Evolutionary conservation across 495 filamentous ascomycete species (phyloP).

Genomic region (Neurospora tetraspora): DNA sequence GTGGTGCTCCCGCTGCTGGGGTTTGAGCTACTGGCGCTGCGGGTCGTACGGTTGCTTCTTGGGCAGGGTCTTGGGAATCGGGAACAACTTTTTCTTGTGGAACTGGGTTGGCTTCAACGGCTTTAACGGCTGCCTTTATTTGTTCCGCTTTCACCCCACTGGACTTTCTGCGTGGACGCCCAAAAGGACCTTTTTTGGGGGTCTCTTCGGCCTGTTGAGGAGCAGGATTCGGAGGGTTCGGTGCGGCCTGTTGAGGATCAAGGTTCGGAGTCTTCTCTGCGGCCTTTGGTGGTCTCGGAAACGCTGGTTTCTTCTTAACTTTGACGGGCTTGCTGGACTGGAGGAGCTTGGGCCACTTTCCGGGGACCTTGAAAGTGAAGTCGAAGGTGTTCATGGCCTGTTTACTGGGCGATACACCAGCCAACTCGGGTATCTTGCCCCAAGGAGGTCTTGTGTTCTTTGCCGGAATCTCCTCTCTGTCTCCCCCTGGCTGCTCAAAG

Average conservation of each 20-base stretch:
- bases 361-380: background rate
- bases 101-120: background rate
- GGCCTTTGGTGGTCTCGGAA: background rate
- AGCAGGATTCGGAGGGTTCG: background rate
- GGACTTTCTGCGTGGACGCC: background rate
- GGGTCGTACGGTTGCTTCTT: background rate
- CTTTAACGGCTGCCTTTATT: background rate
- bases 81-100: background rate
- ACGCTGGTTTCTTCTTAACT: background rate
- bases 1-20: background rate
- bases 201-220: background rate
- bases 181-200: background rate
- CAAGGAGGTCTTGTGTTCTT: background rate
- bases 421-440: background rate
- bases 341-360: background rate
- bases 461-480: background rate
- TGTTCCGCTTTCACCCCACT: background rate
- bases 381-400: background rate
- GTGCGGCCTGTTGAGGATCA: background rate
- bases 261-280: background rate
- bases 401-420: background rate
- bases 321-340: background rate
- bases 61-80: background rate
- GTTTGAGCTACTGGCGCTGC: background rate
- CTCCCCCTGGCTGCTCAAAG: background rate